Conservation (phyloP, 176 grass and related monocot genomes). For the Oryza rufipogon region DNA sequence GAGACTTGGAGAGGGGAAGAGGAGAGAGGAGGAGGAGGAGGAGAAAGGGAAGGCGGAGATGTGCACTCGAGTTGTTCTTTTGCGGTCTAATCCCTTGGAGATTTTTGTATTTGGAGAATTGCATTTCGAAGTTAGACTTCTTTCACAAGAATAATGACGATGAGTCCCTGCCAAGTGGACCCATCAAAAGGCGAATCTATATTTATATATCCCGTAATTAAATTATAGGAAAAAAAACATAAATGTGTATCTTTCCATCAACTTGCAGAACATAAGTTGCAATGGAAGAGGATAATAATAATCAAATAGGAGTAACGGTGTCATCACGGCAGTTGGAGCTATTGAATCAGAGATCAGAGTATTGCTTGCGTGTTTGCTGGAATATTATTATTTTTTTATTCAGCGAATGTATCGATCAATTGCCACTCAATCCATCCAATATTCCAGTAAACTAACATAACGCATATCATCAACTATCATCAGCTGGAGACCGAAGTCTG, state of each 20-base stretch:
- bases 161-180: neutral
- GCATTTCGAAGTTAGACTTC: neutral
- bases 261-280: no score
- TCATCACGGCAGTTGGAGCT: no score
- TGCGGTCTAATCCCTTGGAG: neutral
- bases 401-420: neutral
- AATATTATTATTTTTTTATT: neutral
- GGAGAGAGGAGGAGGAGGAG: neutral
- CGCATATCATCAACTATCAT: neutral
- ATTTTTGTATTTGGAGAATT: neutral
- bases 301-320: no score
- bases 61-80: neutral
- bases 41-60: slow-evolving; percentile 46
- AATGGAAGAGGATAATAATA: no score
- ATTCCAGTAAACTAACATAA: neutral
- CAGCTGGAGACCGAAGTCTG: neutral
- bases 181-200: neutral
- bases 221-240: no score
- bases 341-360: no score
- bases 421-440: neutral
- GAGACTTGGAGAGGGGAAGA: neutral
- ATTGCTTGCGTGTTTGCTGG: neutral
- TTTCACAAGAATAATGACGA: slow-evolving; percentile 17
- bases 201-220: no score
- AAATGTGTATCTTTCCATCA: neutral